Evolutionary conservation across 305 asterid species (phyloP).

Genomic region (Plantago lanceolata): DNA sequence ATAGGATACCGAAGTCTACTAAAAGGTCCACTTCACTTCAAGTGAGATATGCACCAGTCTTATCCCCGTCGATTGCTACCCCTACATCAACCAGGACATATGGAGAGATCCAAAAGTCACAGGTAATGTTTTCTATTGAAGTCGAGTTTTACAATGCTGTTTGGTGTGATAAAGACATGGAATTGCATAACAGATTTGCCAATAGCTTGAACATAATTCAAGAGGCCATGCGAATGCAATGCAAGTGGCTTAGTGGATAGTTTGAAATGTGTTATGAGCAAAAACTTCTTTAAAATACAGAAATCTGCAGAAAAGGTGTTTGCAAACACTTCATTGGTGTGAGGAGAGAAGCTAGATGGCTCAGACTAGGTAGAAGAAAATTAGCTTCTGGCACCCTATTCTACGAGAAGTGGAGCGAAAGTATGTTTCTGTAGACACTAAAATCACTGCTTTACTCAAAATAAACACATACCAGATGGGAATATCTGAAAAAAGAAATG

Average conservation of each 20-base stretch:
- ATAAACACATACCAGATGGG: neutral
- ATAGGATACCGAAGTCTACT: slow-evolving; percentile 32
- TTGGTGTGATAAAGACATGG: neutral
- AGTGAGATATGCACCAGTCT: slow-evolving; percentile 49
- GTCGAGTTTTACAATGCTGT: neutral
- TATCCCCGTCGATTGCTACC: slow-evolving; percentile 51
- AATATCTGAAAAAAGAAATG: neutral
- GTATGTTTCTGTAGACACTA: neutral
- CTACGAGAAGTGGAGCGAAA: neutral
- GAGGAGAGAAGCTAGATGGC: neutral
- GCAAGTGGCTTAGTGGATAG: neutral
- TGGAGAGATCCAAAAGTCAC: slow-evolving; percentile 47
- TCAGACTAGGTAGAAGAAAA: neutral
- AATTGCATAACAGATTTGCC: neutral
- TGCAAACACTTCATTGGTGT: neutral
- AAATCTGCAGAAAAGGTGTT: neutral
- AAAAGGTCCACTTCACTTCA: slow-evolving; percentile 76
- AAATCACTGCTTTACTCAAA: neutral
- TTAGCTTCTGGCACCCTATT: neutral
- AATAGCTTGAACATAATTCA: neutral
- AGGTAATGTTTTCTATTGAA: slow-evolving; percentile 37
- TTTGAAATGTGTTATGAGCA: neutral
- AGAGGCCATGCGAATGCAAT: neutral
- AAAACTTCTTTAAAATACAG: neutral
- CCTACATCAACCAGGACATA: slow-evolving; percentile 47